A percentile compares a stretch with the other conserved stretches of the same genome.
phyloP scores from a whole-genome alignment of 257 asterid species.

The Echium plantagineum region DNA sequence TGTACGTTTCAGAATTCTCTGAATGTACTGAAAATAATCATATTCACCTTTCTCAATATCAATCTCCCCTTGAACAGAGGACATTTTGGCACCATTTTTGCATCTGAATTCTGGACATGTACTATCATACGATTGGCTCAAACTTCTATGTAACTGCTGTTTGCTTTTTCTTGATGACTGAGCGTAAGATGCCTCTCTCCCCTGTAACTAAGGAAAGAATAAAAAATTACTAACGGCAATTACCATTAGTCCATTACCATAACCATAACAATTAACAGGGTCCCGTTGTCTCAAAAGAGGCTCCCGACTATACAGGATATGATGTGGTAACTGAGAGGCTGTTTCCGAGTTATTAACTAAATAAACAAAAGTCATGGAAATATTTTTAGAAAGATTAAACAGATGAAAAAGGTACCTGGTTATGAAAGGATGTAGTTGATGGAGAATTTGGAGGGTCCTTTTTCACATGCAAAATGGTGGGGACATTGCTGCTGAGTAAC shows the following conservation, averaged over 20 bases:
- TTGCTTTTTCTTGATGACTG: constrained; percentile 43
- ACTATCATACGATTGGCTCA: constrained; percentile 46
- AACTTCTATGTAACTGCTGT: constrained; percentile 48
- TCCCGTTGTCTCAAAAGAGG: no score
- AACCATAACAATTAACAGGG: no score
- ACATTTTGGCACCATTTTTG: constrained; percentile 22
- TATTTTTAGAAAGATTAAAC: background rate
- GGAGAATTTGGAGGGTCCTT: constrained; percentile 43
- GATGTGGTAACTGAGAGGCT: no score
- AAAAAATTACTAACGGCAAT: no score
- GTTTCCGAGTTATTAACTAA: background rate
- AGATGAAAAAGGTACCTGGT: constrained; percentile 36
- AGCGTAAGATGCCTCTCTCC: constrained; percentile 25
- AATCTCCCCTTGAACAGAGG: constrained; percentile 21
- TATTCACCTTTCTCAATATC: background rate
- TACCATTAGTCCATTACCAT: no score
- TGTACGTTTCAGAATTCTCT: constrained; percentile 51
- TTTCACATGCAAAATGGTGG: constrained; percentile 50
- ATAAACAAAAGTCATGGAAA: background rate
- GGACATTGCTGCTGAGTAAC: constrained; percentile 30
- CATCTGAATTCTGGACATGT: constrained; percentile 14
- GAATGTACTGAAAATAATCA: constrained; percentile 33
- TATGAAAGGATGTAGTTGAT: constrained; percentile 42
- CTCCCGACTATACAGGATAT: no score
- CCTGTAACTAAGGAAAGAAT: background rate